Base-by-base conservation (phyloP, 345 rosid species). In the Chamaenerion angustifolium region DNA sequence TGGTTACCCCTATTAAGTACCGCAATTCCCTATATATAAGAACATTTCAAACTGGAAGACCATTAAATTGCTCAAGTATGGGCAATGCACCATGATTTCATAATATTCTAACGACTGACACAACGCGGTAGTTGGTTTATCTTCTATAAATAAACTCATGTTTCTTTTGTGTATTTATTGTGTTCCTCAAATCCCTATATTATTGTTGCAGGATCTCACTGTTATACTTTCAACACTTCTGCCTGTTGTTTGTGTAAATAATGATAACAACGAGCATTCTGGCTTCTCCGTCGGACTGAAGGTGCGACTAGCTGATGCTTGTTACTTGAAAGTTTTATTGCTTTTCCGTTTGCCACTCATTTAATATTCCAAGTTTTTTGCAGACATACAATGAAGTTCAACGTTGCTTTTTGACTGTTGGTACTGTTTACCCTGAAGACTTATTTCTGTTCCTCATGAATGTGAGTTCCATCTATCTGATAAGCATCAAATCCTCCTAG, bases 311-410 rank as follows among this genome's bases (percentile, higher is more conserved):
- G 27, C n/a, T 54, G 35, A 11, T 46, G 19, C 1, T 18, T 52
- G 47, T 47, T 49, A 14, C 37, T 17, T 47, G 37, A 31, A 31
- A 31, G 37, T 31, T 31, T 31, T 31, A 3, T 31, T 3, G 10
- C 7, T 8, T 31, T 23, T 31, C 37, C 6, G 3, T 46, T 8
- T 46, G 9, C 11, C 11, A 1, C 49, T 15, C 21, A 16, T 23
- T 49, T 13, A 21, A 12, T 23, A 10, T 13, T 23, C 35, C 11
- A 7, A 18, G 35, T 47, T 19, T 19, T 47, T 19, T 64, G 70
- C 92, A 90, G 98, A 76, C 84, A 46, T 83, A 90, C 64, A 90
- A 90, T 73, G 95, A 90, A 81, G 86, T 83, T 64, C 95, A 86
- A 55, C 94, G 81, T 43, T 90, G 95, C 67, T 90, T 86, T 80